phyloP scores from a whole-genome alignment of 441 rosid species.

The Gossypium aridum region DNA sequence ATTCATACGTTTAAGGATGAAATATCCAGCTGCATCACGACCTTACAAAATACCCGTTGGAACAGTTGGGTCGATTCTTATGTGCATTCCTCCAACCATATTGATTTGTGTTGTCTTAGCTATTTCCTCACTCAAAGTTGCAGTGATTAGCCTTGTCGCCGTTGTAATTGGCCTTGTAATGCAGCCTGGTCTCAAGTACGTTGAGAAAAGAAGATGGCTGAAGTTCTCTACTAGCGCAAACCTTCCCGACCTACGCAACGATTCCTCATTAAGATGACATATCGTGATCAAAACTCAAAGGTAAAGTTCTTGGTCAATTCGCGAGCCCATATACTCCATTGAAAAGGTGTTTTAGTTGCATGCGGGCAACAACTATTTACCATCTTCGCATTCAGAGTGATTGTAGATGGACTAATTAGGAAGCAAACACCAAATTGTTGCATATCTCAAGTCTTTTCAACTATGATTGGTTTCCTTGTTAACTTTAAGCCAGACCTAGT shows the following conservation, averaged over 20 bases:
- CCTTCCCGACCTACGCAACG: background rate
- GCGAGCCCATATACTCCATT: background rate
- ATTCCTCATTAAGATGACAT: background rate
- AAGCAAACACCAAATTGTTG: background rate
- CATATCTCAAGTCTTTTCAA: background rate
- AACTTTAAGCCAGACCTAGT: background rate
- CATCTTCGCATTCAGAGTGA: background rate
- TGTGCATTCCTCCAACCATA: slow-evolving; percentile 9
- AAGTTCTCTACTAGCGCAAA: slow-evolving; percentile 1
- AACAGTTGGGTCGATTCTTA: background rate
- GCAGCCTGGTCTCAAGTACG: slow-evolving; percentile 8
- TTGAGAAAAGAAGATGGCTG: slow-evolving; percentile 5
- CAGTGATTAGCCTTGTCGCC: background rate
- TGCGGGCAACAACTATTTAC: background rate
- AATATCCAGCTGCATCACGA: background rate
- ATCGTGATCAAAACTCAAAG: background rate
- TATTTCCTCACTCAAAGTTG: slow-evolving; percentile 2
- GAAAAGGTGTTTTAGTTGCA: background rate
- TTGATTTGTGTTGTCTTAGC: slow-evolving; percentile 6
- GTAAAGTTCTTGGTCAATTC: background rate
- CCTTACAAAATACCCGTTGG: slow-evolving; percentile 1
- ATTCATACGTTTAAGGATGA: background rate
- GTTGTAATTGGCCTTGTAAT: background rate
- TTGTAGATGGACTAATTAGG: background rate
- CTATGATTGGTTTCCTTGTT: background rate